Evolutionary conservation across 1,284 basidiomycete genomes (phyloP).

Genomic region (Puccinia polysora): DNA sequence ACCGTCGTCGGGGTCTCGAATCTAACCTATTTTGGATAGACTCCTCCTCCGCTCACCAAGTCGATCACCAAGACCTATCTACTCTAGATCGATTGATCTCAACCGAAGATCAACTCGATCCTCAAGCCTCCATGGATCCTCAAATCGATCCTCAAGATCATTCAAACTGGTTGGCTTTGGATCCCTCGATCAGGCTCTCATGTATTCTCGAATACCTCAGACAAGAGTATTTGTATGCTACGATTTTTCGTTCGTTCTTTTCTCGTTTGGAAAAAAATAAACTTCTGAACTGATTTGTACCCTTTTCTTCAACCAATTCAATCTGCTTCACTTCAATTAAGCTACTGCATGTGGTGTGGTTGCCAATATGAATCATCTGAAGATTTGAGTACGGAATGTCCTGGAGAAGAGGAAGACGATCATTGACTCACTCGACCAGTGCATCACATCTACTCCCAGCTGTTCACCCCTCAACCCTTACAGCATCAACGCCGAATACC

Average conservation of each 20-base stretch:
- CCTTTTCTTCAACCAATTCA: not conserved
- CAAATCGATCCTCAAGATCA: not conserved
- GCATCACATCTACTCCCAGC: not conserved
- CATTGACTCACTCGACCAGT: not conserved
- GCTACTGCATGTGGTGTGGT: slow-evolving; percentile 44
- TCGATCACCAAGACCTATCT: not conserved
- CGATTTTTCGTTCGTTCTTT: not conserved
- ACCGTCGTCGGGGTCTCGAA: slow-evolving; percentile 29
- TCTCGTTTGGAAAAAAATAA: not conserved
- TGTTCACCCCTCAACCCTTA: too few relatives aligned
- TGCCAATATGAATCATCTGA: slow-evolving; percentile 41
- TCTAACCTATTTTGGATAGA: slow-evolving; percentile 31
- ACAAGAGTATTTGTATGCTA: slow-evolving; percentile 28
- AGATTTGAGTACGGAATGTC: slow-evolving; percentile 32
- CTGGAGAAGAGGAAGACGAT: slow-evolving; percentile 43
- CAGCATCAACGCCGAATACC: too few relatives aligned
- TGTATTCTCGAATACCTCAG: slow-evolving; percentile 29
- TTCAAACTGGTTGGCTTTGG: slow-evolving; percentile 29
- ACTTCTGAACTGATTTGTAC: not conserved
- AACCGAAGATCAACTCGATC: not conserved
- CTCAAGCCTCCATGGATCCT: not conserved
- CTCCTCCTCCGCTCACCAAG: not conserved
- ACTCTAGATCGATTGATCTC: not conserved
- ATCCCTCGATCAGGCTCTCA: slow-evolving; percentile 22
- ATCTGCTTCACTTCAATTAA: not conserved